phyloP scores from a whole-genome alignment of 192 early-diverging fungal species.

The Gigaspora rosea region DNA sequence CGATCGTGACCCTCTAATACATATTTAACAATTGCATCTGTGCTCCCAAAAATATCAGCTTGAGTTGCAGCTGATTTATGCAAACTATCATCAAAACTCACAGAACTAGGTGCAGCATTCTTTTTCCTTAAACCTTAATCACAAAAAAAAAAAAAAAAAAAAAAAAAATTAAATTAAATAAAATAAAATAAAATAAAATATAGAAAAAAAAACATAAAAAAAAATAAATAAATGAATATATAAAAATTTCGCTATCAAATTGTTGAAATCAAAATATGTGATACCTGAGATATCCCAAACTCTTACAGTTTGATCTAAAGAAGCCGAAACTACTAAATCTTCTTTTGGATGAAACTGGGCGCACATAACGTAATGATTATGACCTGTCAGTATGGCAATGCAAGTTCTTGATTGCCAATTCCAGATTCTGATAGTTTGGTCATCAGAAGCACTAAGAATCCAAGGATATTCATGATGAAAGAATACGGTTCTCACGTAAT shows the following conservation, averaged over 20 bases:
- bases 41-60: constrained; percentile 94
- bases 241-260: no score
- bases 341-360: constrained; percentile 99
- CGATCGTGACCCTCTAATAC: constrained; percentile 97
- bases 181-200: neutral
- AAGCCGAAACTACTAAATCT: constrained; percentile 94
- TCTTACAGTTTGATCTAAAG: constrained; percentile 94
- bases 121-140: constrained; percentile 75
- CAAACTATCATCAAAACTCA: constrained; percentile 55
- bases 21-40: constrained; percentile 96
- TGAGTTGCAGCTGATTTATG: constrained; percentile 59
- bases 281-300: constrained; percentile 99
- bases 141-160: neutral
- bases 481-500: constrained; percentile 95
- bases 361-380: constrained; percentile 99
- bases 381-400: constrained; percentile 96
- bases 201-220: neutral
- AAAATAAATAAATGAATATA: neutral
- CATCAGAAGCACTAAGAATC: constrained; percentile 96
- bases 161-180: no score
- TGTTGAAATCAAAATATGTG: constrained; percentile 32
- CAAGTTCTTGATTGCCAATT: constrained; percentile 99
- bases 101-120: constrained; percentile 67
- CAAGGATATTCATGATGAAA: constrained; percentile 99
- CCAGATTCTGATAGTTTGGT: constrained; percentile 99